Evolutionary conservation across 2,329 filamentous ascomycete species (phyloP).

Genomic region (Stachybotrys elegans): DNA sequence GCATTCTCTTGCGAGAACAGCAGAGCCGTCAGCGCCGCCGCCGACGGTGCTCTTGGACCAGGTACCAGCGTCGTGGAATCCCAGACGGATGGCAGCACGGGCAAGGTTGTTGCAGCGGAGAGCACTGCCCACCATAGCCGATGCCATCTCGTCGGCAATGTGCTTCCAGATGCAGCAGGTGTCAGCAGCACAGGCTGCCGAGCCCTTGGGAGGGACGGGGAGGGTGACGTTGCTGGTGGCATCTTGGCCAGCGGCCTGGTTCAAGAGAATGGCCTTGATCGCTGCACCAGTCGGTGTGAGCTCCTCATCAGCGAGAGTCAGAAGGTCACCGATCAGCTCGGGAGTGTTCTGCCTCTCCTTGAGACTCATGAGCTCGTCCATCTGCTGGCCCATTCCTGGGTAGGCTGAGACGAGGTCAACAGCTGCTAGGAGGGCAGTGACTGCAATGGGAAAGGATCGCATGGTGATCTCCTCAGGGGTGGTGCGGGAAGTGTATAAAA

Average conservation of each 20-base stretch:
- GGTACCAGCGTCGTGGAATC: conserved; percentile 39
- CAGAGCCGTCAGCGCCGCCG: conserved; percentile 40
- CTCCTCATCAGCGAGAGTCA: not conserved
- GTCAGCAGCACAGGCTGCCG: conserved; percentile 23
- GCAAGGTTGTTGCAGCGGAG: conserved; percentile 35
- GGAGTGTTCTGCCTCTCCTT: not conserved
- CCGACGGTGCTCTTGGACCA: conserved; percentile 26
- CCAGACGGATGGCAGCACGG: conserved; percentile 35
- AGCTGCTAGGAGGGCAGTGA: not conserved
- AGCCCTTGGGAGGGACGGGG: conserved; percentile 5
- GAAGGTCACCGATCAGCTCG: conserved; percentile 1
- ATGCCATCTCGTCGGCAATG: conserved; percentile 29
- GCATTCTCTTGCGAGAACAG: conserved; percentile 33
- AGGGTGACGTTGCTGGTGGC: conserved; percentile 10
- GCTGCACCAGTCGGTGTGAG: not conserved
- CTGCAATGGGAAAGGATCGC: not conserved
- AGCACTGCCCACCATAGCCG: conserved; percentile 24
- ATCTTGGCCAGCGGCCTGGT: conserved; percentile 12
- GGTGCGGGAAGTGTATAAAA: too few relatives aligned
- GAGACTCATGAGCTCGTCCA: not conserved
- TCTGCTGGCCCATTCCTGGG: conserved; percentile 1
- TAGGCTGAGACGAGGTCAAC: not conserved
- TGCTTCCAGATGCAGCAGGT: conserved; percentile 37
- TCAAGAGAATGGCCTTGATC: conserved; percentile 23
- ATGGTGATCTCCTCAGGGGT: not conserved